A percentile compares a stretch with the other conserved stretches of the same genome.
phyloP scores from a whole-genome alignment of 768 basidiomycete species.

The Udeniomyces megalosporus region DNA sequence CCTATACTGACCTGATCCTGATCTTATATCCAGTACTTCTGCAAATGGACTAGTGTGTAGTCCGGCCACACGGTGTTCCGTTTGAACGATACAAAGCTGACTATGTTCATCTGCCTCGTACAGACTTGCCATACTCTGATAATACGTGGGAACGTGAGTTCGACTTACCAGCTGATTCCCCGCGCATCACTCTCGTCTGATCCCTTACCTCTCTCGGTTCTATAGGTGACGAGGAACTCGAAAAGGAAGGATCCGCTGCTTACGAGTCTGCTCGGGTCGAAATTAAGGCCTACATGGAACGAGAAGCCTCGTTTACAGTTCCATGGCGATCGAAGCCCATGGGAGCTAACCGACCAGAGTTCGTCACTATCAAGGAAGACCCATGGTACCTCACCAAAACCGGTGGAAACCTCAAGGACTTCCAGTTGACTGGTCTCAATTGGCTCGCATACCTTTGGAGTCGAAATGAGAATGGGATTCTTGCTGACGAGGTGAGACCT shows the following conservation, averaged over 20 bases:
- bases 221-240: conserved; percentile 14
- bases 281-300: conserved; percentile 59
- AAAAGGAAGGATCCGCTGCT: too few species aligned
- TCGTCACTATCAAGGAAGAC: conserved; percentile 69
- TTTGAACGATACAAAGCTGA: neutral
- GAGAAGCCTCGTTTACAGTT: conserved; percentile 62
- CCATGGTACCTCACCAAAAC: conserved; percentile 65
- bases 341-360: conserved; percentile 52
- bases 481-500: conserved; percentile 60
- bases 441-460: conserved; percentile 98
- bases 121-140: conserved; percentile 67
- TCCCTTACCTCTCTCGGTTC: neutral
- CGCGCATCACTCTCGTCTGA: neutral
- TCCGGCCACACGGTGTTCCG: neutral
- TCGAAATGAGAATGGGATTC: conserved; percentile 84
- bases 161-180: neutral
- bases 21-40: conserved; percentile 59
- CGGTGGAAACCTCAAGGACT: conserved; percentile 84
- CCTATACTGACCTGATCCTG: conserved; percentile 1
- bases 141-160: conserved; percentile 79
- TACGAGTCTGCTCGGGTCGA: conserved; percentile 48
- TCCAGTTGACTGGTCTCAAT: conserved; percentile 93
- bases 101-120: neutral
- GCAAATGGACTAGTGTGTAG: conserved; percentile 72
- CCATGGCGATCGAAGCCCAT: conserved; percentile 70